Base-by-base conservation (phyloP, 176 grass and related monocot genomes). In the Carex parvula region DNA sequence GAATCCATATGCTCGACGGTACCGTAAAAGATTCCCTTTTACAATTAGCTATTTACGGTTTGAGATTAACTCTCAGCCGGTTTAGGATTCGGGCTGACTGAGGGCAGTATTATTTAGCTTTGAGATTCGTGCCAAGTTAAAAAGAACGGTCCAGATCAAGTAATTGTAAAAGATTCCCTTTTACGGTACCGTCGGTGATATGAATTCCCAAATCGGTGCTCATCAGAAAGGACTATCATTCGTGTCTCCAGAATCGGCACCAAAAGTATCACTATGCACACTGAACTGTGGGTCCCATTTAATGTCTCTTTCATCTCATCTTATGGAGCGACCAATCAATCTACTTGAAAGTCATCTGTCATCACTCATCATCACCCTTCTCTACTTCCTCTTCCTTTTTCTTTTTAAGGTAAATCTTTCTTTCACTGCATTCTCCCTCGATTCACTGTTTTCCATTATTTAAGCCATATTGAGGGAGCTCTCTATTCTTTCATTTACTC, bases 371-470 rank as follows among this genome's bases (percentile, higher is more conserved):
- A 82, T 24, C 63, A 10, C 14, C 29, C 26, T 61, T 22, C 59
- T 44, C 42, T 44, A 1, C 42, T 39, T 39, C 37, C 37, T 39
- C 37, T 39, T 39, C 37, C 37, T 6, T 39, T 71, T 22, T 3
- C 16, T 79, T 60, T 60, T 10, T 15, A 3, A 21, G 16, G 63
- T 14, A 65, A 9, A n/a, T 26, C 8, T 24, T 6, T 14, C 35
- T 39, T 6, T 14, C 35, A 24, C 14, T 68, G 29, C 55, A 48
- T 29, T 57, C 69, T 22, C 73, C 3, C 8, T 37, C 41, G 14
- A 7, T 3, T 67, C 64, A 33, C 77, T 57, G 15, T 70, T 24
- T 69, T 65, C 35, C 55, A 8, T 78, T 88, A 76, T 75, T 76
- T 83, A 79, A 30, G 17, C 14, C 57, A 63, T 57, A 60, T 85